A percentile compares a stretch with the other conserved stretches of the same genome.
These are phyloP conservation scores for Backusella tarrabulga DNA, from an alignment of 192 early-diverging fungal species.

Conservation along the genomic window DNA sequence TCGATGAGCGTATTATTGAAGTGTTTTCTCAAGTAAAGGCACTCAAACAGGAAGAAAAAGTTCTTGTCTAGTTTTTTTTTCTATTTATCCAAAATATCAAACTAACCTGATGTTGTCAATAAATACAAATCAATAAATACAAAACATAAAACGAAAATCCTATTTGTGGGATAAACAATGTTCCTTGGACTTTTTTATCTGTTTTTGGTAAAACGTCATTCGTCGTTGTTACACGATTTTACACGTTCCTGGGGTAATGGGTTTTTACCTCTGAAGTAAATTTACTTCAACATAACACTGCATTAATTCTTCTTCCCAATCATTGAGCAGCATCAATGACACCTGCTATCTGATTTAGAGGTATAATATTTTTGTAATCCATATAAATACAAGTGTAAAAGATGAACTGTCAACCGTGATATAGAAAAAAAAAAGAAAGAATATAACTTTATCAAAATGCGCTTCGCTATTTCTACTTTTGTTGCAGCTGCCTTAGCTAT, in stretches of 20 bases:
- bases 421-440: background rate
- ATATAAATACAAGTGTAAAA: background rate
- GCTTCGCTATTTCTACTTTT: slow-evolving; percentile 13
- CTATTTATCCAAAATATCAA: background rate
- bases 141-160: background rate
- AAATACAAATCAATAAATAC: background rate
- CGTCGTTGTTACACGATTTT: background rate
- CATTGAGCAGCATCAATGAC: background rate
- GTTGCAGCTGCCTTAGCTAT: slow-evolving; percentile 5
- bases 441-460: background rate
- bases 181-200: background rate
- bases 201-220: background rate
- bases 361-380: background rate
- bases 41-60: background rate
- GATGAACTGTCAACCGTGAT: background rate
- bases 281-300: background rate
- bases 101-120: background rate
- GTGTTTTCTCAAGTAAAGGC: slow-evolving; percentile 28
- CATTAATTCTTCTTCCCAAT: background rate
- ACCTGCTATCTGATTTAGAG: background rate
- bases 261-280: background rate
- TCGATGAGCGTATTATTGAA: slow-evolving; percentile 46
- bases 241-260: background rate
- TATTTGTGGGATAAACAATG: background rate
- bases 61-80: background rate